Base-by-base conservation (phyloP, 768 basidiomycete species). In the Amanita brunnescens region DNA sequence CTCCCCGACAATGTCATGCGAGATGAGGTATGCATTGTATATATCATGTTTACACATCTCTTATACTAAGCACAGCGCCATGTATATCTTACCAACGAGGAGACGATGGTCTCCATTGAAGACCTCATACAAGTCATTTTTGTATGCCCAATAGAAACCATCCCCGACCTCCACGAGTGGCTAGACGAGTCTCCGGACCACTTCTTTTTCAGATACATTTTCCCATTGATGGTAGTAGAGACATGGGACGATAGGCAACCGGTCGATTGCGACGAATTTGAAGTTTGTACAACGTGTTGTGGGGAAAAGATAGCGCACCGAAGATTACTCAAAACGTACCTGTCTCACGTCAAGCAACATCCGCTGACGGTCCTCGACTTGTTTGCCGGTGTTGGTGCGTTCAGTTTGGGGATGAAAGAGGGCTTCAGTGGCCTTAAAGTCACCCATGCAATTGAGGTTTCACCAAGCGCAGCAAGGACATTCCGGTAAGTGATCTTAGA, bases 391-490 rank as follows among this genome's bases (percentile, higher is more conserved):
- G 73, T 71, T 12, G 85, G 86, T 5, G 80, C 84, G 2, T 85
- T 90, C 59, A 76, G 76, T 46, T 62, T 74, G 16, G 85, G 77
- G 0, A 64, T 88, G 64, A 73, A 75, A 13, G 67, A 77, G 34
- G 69, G 74, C 2, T 80, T 75, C 48, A 62, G 70, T 3, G 79
- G 76, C 47, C 55, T 86, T 45, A 72, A 77, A 53, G 59, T 86
- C 3, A 81, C 79, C 0, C 79, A 86, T 66, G 77, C 81, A 0
- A 65, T 89, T 39, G 89, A 91, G 57, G 81, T 87, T 18, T 70
- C 78, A n/a, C 86, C 87, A 0, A 85, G 83, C 61, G 85, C 90
- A 6, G 82, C 84, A 0, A 66, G 67, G 52, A 87, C 88, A 1
- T 67, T 85, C 13, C 67, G 65, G 89, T 85, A 58, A 47, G 76